Evolutionary conservation across 2,329 filamentous ascomycete genomes (phyloP), one percentile per base, ranked within the genome.

Genomic region (Fusarium pseudograminearum): DNA sequence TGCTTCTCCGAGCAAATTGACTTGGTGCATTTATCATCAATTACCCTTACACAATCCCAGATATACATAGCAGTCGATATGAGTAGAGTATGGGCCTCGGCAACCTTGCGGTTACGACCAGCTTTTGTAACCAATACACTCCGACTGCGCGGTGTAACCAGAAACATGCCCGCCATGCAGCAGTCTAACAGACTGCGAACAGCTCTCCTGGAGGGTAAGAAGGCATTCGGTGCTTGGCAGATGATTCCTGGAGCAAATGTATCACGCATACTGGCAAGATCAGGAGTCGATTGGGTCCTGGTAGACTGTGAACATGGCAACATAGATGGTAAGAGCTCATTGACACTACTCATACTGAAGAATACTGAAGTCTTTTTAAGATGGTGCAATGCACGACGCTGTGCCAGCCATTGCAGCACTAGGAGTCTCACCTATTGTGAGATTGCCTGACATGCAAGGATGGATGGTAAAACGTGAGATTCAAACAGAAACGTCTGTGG

Each of bases 201-300:
- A 59, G 81, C 81, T n/a, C 84, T 89, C 62, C 73, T 77, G 26
- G 81, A 84, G 65, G 83, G 81, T 53, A 81, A 79, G 26, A 79
- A 85, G 8, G 83, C 85, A 50, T 81, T 89, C 70, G 88, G 88
- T 5, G 81, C 86, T 55, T 90, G 87, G 88, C 88, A 90, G 79
- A 89, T 89, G 82, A 78, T 90, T 56, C 88, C 88, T 0, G 86
- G 87, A 0, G 81, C 84, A 45, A 89, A 90, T 65, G 79, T 90
- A 15, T 87, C 88, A 7, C 83, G 88, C 55, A 78, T 84, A 20
- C 80, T 93, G 48, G 89, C 90, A 3, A 81, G 87, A 57, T 79
- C 85, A 2, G 90, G 89, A 2, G 83, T 90, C 3, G 90, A 92
- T 74, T 91, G 90, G 84, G 86, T 93, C 12, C 81, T 91, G 76